These are phyloP conservation scores for Aureobasidium namibiae DNA, from an alignment of 2,329 filamentous ascomycete genomes.

Conservation along the genomic window DNA sequence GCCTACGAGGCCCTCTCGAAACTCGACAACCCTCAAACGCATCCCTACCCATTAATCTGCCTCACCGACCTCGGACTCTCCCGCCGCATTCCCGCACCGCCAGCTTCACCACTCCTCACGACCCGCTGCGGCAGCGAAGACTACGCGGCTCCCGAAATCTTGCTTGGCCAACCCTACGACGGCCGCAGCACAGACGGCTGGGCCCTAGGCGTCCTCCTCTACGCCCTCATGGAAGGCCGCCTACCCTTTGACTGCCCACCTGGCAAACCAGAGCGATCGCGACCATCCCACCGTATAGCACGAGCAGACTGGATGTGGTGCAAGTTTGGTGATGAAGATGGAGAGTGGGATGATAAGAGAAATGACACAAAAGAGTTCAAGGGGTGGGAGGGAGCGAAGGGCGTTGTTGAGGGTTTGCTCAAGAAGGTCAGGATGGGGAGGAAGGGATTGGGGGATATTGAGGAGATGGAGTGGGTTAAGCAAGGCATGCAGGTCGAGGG, in stretches of 20 bases:
- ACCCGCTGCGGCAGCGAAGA: conserved; percentile 94
- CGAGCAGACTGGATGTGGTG: conserved; percentile 94
- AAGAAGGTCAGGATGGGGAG: conserved; percentile 70
- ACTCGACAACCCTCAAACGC: conserved; percentile 59
- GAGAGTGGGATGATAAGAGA: conserved; percentile 83
- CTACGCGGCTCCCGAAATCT: conserved; percentile 91
- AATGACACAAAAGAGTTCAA: conserved; percentile 50
- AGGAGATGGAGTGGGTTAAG: conserved; percentile 65
- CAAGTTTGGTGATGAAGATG: conserved; percentile 72
- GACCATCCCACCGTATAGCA: conserved; percentile 86
- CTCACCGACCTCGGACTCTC: conserved; percentile 89
- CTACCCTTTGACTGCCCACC: conserved; percentile 88
- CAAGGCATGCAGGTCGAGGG: conserved; percentile 61
- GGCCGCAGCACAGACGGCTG: conserved; percentile 87
- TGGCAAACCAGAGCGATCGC: conserved; percentile 61
- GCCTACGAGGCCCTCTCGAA: conserved; percentile 55
- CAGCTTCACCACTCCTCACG: conserved; percentile 77
- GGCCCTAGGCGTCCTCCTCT: conserved; percentile 88
- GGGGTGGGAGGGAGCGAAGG: conserved; percentile 63
- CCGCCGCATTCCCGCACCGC: conserved; percentile 63
- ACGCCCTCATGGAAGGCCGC: conserved; percentile 86
- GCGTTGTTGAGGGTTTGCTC: conserved; percentile 74
- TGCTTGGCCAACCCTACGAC: conserved; percentile 92
- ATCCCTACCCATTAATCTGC: conserved; percentile 76
- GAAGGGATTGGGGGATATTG: conserved; percentile 67